Evolutionary conservation across 495 filamentous ascomycete genomes (phyloP).

Genomic region (Gamarada debralockiae): DNA sequence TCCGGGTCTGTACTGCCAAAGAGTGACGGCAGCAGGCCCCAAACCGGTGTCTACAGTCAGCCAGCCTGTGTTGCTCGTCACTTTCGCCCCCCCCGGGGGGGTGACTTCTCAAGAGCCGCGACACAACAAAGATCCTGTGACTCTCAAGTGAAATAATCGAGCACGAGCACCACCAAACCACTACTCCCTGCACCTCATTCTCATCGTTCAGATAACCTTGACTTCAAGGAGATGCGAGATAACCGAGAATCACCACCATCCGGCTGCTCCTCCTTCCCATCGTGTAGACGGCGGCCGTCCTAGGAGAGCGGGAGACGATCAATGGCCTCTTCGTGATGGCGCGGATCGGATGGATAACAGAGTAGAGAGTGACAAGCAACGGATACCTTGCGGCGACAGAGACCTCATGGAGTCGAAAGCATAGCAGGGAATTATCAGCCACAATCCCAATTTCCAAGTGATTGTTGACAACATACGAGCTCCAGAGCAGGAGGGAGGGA

Average conservation of each 20-base stretch:
- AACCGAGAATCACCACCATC: background rate
- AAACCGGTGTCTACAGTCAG: background rate
- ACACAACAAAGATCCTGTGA: background rate
- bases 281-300: background rate
- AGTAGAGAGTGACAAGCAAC: background rate
- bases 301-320: background rate
- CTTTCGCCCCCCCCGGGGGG: background rate
- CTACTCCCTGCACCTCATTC: background rate
- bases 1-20: background rate
- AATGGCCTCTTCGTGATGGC: background rate
- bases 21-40: background rate
- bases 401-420: background rate
- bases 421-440: background rate
- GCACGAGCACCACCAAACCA: background rate
- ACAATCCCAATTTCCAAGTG: background rate
- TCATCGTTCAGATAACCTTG: background rate
- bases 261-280: background rate
- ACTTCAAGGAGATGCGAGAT: background rate
- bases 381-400: too few species aligned
- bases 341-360: background rate
- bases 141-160: background rate
- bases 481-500: background rate
- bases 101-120: too few species aligned
- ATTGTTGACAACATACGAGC: background rate
- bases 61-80: background rate